Conservation (phyloP, 257 asterid genomes). For the Scutellaria barbata region DNA sequence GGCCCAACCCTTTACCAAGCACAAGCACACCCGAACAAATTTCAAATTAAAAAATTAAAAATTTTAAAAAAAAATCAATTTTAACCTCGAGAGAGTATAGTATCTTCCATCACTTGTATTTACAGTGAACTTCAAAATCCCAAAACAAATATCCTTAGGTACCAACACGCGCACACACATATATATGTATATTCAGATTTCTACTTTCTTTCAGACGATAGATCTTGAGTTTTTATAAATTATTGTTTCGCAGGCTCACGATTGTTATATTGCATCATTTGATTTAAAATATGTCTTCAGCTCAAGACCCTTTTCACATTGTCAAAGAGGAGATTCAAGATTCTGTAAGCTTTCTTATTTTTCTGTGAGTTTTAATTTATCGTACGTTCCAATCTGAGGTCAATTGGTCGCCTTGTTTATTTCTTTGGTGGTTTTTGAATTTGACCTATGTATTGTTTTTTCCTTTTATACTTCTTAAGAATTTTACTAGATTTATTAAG, state of each 20-base stretch:
- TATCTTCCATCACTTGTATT: too few relatives aligned
- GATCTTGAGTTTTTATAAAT: slow-evolving; percentile 29
- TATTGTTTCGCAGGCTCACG: slow-evolving; percentile 13
- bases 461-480: neutral
- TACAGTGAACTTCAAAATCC: too few relatives aligned
- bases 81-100: too few relatives aligned
- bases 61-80: too few relatives aligned
- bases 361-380: neutral
- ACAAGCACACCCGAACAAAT: too few relatives aligned
- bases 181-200: neutral
- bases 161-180: neutral
- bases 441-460: slow-evolving; percentile 1
- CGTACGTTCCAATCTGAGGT: slow-evolving; percentile 13
- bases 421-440: slow-evolving; percentile 13
- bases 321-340: slow-evolving; percentile 98
- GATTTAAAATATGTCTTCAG: slow-evolving; percentile 72
- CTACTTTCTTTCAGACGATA: neutral
- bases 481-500: neutral
- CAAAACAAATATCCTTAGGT: neutral
- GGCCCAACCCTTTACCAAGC: too few relatives aligned
- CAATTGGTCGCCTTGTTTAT: neutral
- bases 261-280: slow-evolving; percentile 14
- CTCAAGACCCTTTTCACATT: slow-evolving; percentile 94
- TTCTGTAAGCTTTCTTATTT: slow-evolving; percentile 59
- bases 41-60: too few relatives aligned